Evolutionary conservation across 768 basidiomycete species (phyloP).

Genomic region (Sarcodon sp.): DNA sequence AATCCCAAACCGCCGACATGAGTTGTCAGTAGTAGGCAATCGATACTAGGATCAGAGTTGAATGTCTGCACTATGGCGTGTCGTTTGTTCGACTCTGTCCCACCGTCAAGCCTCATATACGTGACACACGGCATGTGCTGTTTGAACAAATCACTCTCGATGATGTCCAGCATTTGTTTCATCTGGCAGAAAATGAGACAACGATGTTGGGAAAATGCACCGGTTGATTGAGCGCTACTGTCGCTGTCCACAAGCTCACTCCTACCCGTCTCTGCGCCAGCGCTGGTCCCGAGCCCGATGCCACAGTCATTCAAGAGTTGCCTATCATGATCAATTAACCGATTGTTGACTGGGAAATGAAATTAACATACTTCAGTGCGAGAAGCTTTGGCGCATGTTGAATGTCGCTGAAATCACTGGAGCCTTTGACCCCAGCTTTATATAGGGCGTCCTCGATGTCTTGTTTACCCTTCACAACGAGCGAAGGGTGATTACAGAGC

Average conservation of each 20-base stretch:
- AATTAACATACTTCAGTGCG: conserved; percentile 64
- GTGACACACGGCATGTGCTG: conserved; percentile 89
- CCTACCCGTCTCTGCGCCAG: conserved; percentile 43
- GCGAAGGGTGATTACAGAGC: conserved; percentile 92
- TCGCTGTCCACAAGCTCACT: conserved; percentile 54
- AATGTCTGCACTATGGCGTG: conserved; percentile 97
- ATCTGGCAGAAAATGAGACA: conserved; percentile 99
- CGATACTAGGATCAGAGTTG: conserved; percentile 95
- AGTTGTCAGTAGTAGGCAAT: conserved; percentile 89
- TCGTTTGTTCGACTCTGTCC: conserved; percentile 85
- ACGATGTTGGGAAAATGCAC: conserved; percentile 85
- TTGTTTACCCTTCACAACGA: conserved; percentile 71
- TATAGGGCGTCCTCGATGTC: conserved; percentile 45
- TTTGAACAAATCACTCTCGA: conserved; percentile 89
- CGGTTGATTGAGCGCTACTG: conserved; percentile 24
- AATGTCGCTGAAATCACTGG: conserved; percentile 54
- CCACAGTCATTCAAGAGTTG: conserved; percentile 94
- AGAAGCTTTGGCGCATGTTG: conserved; percentile 89
- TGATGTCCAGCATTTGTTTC: conserved; percentile 98
- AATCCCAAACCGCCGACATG: conserved; percentile 94
- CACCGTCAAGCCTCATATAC: conserved; percentile 96
- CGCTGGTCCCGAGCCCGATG: conserved; percentile 48
- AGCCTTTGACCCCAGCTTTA: conserved; percentile 33
- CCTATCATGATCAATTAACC: conserved; percentile 25
- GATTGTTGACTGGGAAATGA: background rate